Evolutionary conservation across 1,284 basidiomycete species (phyloP), one percentile per base, ranked within the genome.

Genomic region (Malassezia equina): DNA sequence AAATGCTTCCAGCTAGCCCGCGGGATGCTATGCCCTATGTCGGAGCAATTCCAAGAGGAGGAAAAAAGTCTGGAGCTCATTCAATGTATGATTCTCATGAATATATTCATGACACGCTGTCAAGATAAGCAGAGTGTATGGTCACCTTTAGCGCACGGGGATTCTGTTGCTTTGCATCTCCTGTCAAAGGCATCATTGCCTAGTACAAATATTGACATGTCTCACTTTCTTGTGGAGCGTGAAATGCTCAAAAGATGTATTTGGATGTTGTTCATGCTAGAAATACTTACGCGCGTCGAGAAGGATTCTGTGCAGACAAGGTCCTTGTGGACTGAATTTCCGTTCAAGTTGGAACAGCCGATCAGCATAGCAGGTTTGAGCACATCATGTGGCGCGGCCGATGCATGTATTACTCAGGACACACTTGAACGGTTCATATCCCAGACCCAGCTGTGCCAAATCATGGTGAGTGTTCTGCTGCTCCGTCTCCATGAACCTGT

Each of bases 231-330:
- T 7, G 31, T 43, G 19, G 33, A 44, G 7, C 39, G 47, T 7
- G 55, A 57, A 23, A 51, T 57, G 55, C 9, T 52, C 7, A 57
- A 57, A 42, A 49, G 55, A 1, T 52, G 43, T 19, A 12, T 57
- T 3, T 57, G 55, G 49, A 36, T 47, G 19, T 7, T 50, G 21
- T 57, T 28, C 31, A 42, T 47, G 31, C 15, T 47, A n/a, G 55
- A 51, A 17, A 28, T 34, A 15, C 7, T 27, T 2, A 36, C 41
- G 23, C 47, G 47, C 2, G 24, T 45, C 7, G 42, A 50, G 7
- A 48, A 21, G 9, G 4, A 25, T n/a, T 19, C 12, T 3, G 25
- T 32, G 4, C 21, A 23, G 2, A 28, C 27, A 27, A 28, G 19
- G 25, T 49, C 9, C 28, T 44, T 44, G n/a, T 41, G 17, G 27